Evolutionary conservation across 75 land plant species (phyloP).

Genomic region (Isoetes taiwanensis): DNA sequence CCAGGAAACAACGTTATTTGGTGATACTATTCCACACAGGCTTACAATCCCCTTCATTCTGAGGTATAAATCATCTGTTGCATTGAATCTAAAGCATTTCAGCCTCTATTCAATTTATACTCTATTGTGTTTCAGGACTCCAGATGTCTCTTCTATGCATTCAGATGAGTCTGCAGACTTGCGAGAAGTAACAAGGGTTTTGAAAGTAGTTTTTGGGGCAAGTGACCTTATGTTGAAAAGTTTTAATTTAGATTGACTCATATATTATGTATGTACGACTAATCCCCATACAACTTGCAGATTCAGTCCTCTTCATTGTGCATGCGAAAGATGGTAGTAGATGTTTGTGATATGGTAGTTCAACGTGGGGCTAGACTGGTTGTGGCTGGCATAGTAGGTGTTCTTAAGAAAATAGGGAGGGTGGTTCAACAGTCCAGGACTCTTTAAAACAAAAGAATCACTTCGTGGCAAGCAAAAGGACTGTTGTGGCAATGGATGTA

Average conservation of each 20-base stretch:
- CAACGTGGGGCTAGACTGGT: slow-evolving; percentile 54
- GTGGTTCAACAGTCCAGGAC: slow-evolving; percentile 8
- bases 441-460: slow-evolving; percentile 9
- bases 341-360: slow-evolving; percentile 44
- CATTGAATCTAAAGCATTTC: no score
- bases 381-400: slow-evolving; percentile 60
- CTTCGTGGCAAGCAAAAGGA: slow-evolving; percentile 32
- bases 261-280: no score
- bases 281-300: no score
- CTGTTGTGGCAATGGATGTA: slow-evolving; percentile 65
- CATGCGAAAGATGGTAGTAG: slow-evolving; percentile 32
- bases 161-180: slow-evolving; percentile 52
- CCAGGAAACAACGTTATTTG: slow-evolving; percentile 31
- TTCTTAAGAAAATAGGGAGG: slow-evolving; percentile 49
- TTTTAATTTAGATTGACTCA: no score
- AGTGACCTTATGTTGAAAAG: no score
- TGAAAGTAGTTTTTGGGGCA: slow-evolving; percentile 54
- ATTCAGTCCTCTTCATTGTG: slow-evolving; percentile 21
- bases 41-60: slow-evolving; percentile 39
- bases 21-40: slow-evolving; percentile 37
- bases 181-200: slow-evolving; percentile 39
- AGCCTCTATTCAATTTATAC: background rate
- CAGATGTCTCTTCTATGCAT: slow-evolving; percentile 60
- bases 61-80: no score
- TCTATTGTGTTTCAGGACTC: slow-evolving; percentile 41